Percentiles rank a stretch among this genome's conserved stretches.
Evolutionary conservation across 257 asterid genomes (phyloP).

Genomic region (Anisodus tanguticus): DNA sequence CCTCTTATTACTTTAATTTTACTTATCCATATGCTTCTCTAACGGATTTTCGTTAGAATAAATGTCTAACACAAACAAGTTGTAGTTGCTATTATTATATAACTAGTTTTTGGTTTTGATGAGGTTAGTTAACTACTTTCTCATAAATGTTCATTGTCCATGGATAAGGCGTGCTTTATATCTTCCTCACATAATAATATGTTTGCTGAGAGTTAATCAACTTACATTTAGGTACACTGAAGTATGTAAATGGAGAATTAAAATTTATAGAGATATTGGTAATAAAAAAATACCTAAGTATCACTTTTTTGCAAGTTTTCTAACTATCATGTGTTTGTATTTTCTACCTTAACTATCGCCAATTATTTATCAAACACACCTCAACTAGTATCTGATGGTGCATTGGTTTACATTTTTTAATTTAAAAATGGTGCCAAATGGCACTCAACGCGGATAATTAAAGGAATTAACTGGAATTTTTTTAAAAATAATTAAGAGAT

Average conservation of each 20-base stretch:
- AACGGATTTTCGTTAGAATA: neutral
- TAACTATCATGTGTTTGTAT: too few relatives aligned
- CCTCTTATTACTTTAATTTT: neutral
- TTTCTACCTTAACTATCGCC: too few relatives aligned
- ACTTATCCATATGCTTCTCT: slow-evolving; percentile 25
- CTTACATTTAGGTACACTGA: neutral
- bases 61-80: too few relatives aligned
- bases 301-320: too few relatives aligned
- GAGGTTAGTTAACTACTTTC: neutral
- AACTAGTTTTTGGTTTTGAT: neutral
- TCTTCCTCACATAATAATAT: neutral
- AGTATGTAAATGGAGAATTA: neutral
- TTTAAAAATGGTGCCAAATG: too few relatives aligned
- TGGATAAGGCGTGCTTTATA: neutral
- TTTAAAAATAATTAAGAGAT: too few relatives aligned
- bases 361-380: too few relatives aligned
- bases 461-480: too few relatives aligned
- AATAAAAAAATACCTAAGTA: too few relatives aligned
- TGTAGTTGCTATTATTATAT: neutral
- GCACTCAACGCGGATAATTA: too few relatives aligned
- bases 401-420: too few relatives aligned
- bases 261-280: neutral
- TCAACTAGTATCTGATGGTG: too few relatives aligned
- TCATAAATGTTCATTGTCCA: slow-evolving; percentile 6
- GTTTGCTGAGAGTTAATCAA: neutral